Evolutionary conservation across 2,329 filamentous ascomycete genomes (phyloP), one percentile per base, ranked within the genome.

Genomic region (Diaporthe citrichinensis): DNA sequence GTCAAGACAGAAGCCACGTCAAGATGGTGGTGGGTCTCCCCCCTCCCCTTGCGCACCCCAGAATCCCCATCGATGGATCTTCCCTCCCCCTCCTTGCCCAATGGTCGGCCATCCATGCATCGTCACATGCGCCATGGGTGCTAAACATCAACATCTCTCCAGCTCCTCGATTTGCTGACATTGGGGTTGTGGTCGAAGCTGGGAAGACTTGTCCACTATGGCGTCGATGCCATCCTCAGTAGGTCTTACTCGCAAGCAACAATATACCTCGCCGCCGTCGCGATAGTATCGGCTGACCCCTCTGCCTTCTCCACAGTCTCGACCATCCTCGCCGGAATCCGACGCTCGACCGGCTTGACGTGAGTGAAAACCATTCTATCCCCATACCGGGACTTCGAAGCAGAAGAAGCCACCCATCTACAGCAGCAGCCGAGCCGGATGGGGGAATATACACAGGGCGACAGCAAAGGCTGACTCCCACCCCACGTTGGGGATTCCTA

Each of bases 291-390:
- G 1, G 46, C 71, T 73, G 17, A 65, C 57, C 25, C 17, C 8
- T 46, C 68, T 31, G 23, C 44, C 23, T 49, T n/a, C 25, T n/a
- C 20, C 41, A 20, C 76, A 97, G 94, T 99, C 85, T 99, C 97
- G 81, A 95, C 97, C 78, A 96, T 98, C 84, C 92, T 99, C 79
- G 97, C 97, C 53, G 97, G 97, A 82, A 96, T 99, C 89, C 97
- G 98, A 88, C 95, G 97, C 80, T 98, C 96, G 78, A 98, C 97
- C 77, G 97, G 97, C 82, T 90, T 99, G 87, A 98, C 96, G 97
- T 99, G 94, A 91, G 94, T 94, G 75, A 76, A 78, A 76, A 75
- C 71, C 36, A 55, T 25, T n/a, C 5, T 23, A 3, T 23, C 23
- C 31, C 15, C n/a, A 15, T 15, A 51, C 17, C 31, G 17, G 44